Conservation (phyloP, 1,139 yeast genomes). For the Geotrichum cucujoidarum region DNA sequence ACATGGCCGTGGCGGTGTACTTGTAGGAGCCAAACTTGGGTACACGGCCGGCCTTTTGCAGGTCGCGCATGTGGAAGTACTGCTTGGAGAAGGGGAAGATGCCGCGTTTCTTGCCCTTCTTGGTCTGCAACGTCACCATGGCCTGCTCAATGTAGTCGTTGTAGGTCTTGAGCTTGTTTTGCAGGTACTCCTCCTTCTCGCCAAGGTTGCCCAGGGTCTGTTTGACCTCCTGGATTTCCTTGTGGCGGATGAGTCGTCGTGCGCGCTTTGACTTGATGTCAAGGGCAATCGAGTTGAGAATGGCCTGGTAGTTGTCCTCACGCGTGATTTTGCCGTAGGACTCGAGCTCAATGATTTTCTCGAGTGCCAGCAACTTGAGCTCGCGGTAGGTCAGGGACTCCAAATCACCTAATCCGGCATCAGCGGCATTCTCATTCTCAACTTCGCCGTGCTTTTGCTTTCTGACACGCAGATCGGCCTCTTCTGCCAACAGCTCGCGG, state of each 20-base stretch:
- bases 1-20: constrained; percentile 68
- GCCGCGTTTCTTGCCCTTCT: constrained; percentile 49
- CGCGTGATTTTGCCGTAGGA: constrained; percentile 60
- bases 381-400: constrained; percentile 61
- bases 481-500: constrained; percentile 50
- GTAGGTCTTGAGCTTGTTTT: constrained; percentile 60
- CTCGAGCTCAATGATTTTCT: constrained; percentile 72
- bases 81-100: constrained; percentile 66
- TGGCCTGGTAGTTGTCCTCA: constrained; percentile 66
- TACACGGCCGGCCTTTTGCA: constrained; percentile 60
- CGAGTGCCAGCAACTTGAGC: constrained; percentile 70
- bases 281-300: constrained; percentile 75
- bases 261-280: constrained; percentile 79
- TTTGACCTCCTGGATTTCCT: constrained; percentile 57
- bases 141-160: constrained; percentile 64
- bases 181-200: constrained; percentile 59
- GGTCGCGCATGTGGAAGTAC: constrained; percentile 69
- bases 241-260: constrained; percentile 56
- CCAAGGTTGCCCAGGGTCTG: constrained; percentile 56
- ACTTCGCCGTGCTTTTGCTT: constrained; percentile 5
- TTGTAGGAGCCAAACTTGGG: constrained; percentile 82
- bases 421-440: constrained; percentile 17
- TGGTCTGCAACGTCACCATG: constrained; percentile 54
- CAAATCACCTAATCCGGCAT: constrained; percentile 46
- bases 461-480: constrained; percentile 31